Base-by-base conservation (phyloP, 2,329 filamentous ascomycete genomes). In the Penicillium freii region DNA sequence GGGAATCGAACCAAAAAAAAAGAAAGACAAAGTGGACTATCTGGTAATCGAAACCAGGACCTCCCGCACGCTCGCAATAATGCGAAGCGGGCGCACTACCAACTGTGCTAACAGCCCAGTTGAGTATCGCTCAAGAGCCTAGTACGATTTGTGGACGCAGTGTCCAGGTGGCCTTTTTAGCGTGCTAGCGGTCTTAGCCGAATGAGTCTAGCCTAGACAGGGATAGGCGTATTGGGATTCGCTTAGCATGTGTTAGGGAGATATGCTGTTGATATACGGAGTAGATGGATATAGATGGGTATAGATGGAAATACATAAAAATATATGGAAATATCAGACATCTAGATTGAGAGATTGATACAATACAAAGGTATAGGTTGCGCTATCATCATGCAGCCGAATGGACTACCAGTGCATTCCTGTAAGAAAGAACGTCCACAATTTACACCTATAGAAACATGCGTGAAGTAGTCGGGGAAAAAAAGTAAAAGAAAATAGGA, bases 41-140 rank as follows among this genome's bases (percentile, higher is more conserved):
- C 74, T 69, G 75, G 74, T 74, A 77, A 77, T 77, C 73, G 72
- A 76, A 75, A 73, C 73, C 72, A 67, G 71, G 73, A 75, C 73
- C 73, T 70, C 75, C 69, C 73, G 72, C 73, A 76, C 51, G 51
- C 51, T 54, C 51, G 51, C 51, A 49, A 21, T 45, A 6, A 54
- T 74, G 71, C 73, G 74, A 75, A 75, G 72, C 70, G 71, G 66
- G 72, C 53, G 53, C 53, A 56, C 49, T 59, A 42, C 47, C 49
- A 42, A 54, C 52, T 53, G 48, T 50, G 52, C 59, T 39, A 56
- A 49, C 39, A 55, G 54, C 58, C 51, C 51, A 54, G 44, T 31
- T 54, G 36, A 40, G 34, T 54, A 48, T 40, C 51, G n/a, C 17
- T 29, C 9, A 3, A n/a, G 21, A 19, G 15, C 17, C 4, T 27